Percentiles rank a stretch among this genome's conserved stretches.
Evolutionary conservation across 225 moss, liverwort and hornwort species (phyloP).

Genomic region (Lunularia cruciata): DNA sequence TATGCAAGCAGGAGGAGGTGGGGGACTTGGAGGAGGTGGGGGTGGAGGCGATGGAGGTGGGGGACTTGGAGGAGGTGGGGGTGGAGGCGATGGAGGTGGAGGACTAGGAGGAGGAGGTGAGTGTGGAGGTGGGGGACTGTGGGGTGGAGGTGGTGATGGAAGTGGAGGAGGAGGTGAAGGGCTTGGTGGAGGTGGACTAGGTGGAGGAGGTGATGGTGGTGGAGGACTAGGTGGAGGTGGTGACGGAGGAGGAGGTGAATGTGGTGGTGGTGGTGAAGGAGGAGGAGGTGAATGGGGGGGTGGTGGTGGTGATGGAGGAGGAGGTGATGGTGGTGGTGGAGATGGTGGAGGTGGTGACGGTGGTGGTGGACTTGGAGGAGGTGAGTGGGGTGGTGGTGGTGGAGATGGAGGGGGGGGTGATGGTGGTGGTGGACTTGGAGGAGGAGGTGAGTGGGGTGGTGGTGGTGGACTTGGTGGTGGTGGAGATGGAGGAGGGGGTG

Average conservation of each 20-base stretch:
- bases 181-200: not conserved
- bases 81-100: conserved; percentile 1
- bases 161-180: conserved; percentile 4
- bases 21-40: conserved; percentile 15
- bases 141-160: not conserved
- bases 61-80: conserved; percentile 16
- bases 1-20: conserved; percentile 18
- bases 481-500: not conserved
- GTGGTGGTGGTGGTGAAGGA: conserved; percentile 6
- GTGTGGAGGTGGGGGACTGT: conserved; percentile 9
- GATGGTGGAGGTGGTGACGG: conserved; percentile 4
- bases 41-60: conserved; percentile 15
- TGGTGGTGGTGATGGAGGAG: conserved; percentile 2
- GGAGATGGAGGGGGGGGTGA: not conserved
- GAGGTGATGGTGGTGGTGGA: conserved; percentile 6
- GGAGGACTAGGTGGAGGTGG: conserved; percentile 19
- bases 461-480: conserved; percentile 24
- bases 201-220: not conserved
- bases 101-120: not conserved
- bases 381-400: conserved; percentile 4
- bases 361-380: not conserved
- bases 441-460: conserved; percentile 12
- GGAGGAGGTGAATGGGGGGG: not conserved
- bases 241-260: not conserved
- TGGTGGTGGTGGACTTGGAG: too few relatives aligned